Evolutionary conservation across 2,329 filamentous ascomycete genomes (phyloP).

Genomic region (Orbilia quercus): DNA sequence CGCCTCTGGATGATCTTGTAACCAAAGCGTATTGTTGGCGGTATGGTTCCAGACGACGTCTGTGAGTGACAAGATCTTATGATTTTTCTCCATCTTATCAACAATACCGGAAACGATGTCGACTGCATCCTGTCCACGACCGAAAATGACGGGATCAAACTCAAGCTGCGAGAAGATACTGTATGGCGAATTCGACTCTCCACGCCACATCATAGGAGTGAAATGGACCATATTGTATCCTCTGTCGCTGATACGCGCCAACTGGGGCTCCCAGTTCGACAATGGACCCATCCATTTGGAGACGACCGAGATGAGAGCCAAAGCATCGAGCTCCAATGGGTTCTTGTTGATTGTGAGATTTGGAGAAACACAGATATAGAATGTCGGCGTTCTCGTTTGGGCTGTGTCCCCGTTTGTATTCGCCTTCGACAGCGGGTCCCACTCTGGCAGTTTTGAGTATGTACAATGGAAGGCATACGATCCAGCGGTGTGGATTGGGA

Average conservation of each 20-base stretch:
- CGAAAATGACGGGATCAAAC: slow-evolving; percentile 86
- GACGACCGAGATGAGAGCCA: slow-evolving; percentile 92
- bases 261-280: slow-evolving; percentile 86
- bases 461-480: slow-evolving; percentile 93
- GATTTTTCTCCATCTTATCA: slow-evolving; percentile 81
- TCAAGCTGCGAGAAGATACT: slow-evolving; percentile 91
- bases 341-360: slow-evolving; percentile 78
- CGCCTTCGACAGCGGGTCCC: slow-evolving; percentile 69
- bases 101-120: slow-evolving; percentile 81
- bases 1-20: slow-evolving; percentile 91
- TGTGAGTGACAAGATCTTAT: slow-evolving; percentile 86
- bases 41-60: slow-evolving; percentile 99
- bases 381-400: slow-evolving; percentile 76
- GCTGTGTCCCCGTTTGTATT: slow-evolving; percentile 65
- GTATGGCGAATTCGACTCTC: slow-evolving; percentile 93
- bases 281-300: slow-evolving; percentile 98
- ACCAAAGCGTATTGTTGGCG: slow-evolving; percentile 92
- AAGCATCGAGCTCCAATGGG: slow-evolving; percentile 81
- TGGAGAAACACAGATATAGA: slow-evolving; percentile 95
- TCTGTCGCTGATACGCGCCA: slow-evolving; percentile 85
- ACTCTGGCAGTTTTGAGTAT: slow-evolving; percentile 88
- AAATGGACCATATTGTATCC: slow-evolving; percentile 99
- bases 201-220: slow-evolving; percentile 88
- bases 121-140: slow-evolving; percentile 73
- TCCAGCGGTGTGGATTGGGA: slow-evolving; percentile 80